phyloP scores from a whole-genome alignment of 139 green algal genomes.

The Zygnema circumcarinatum region DNA sequence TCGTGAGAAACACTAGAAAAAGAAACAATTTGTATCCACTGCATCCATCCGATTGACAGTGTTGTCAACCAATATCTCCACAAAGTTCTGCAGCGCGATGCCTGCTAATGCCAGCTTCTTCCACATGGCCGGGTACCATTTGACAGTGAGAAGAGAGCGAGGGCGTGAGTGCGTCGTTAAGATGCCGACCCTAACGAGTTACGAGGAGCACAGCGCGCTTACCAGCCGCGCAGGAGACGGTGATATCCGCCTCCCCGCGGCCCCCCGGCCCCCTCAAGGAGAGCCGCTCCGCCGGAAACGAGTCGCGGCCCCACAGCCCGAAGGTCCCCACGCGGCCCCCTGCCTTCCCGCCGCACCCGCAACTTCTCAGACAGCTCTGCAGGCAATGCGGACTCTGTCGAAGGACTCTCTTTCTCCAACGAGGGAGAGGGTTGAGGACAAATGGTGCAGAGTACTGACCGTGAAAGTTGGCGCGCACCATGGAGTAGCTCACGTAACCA shows the following conservation, averaged over 20 bases:
- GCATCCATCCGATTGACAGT: no score
- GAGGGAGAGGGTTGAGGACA: slow-evolving; percentile 19
- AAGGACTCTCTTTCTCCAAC: no score
- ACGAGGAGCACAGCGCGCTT: background rate
- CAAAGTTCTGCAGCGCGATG: no score
- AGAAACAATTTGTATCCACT: no score
- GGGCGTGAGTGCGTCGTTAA: background rate
- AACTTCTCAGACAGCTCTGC: background rate
- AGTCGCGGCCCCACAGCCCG: slow-evolving; percentile 3
- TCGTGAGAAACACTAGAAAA: no score
- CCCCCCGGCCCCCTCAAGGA: slow-evolving; percentile 45
- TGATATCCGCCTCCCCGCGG: slow-evolving; percentile 50
- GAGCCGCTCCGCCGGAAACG: slow-evolving; percentile 30
- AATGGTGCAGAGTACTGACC: slow-evolving; percentile 29
- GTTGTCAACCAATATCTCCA: no score
- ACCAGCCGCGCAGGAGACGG: no score
- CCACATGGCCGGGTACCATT: no score
- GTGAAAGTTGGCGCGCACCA: slow-evolving; percentile 55
- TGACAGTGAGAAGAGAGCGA: background rate
- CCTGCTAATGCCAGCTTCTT: no score
- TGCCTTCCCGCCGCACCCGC: background rate
- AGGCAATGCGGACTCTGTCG: slow-evolving; percentile 5
- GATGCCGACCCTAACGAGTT: background rate
- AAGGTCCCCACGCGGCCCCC: no score
- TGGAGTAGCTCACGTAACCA: slow-evolving; percentile 66